These are phyloP conservation scores for Mollisia scopiformis DNA, from an alignment of 2,329 filamentous ascomycete genomes.

Conservation along the genomic window DNA sequence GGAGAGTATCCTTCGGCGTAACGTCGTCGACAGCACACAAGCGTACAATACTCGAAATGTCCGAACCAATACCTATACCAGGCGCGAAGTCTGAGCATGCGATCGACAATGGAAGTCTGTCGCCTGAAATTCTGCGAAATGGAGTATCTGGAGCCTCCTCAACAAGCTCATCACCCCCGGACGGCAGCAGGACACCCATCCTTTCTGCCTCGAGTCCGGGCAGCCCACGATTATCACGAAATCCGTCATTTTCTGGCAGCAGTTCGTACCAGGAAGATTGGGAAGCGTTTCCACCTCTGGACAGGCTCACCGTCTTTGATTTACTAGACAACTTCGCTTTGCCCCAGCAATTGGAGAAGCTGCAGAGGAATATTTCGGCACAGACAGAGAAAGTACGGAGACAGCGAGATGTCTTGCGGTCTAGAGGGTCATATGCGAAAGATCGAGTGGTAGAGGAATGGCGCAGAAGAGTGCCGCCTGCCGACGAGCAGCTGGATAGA, in stretches of 20 bases:
- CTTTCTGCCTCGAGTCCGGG: conserved; percentile 48
- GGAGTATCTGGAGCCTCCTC: conserved; percentile 37
- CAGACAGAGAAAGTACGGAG: conserved; percentile 85
- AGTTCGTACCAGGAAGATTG: conserved; percentile 88
- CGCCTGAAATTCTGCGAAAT: conserved; percentile 25
- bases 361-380: conserved; percentile 79
- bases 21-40: conserved; percentile 40
- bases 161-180: conserved; percentile 50
- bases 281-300: conserved; percentile 83
- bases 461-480: conserved; percentile 81
- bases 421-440: conserved; percentile 75
- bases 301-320: conserved; percentile 89
- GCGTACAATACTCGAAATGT: conserved; percentile 47
- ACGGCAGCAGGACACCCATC: conserved; percentile 53
- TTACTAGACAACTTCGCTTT: conserved; percentile 92
- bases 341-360: conserved; percentile 85
- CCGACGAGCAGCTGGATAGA: conserved; percentile 90
- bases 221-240: conserved; percentile 69
- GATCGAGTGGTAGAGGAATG: conserved; percentile 92
- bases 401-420: conserved; percentile 80
- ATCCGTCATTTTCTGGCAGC: conserved; percentile 80
- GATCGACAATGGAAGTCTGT: conserved; percentile 22
- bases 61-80: conserved; percentile 43
- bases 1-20: conserved; percentile 45
- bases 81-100: conserved; percentile 25